Evolutionary conservation across 2,329 filamentous ascomycete species (phyloP).

Genomic region (Anthostomella pinea): DNA sequence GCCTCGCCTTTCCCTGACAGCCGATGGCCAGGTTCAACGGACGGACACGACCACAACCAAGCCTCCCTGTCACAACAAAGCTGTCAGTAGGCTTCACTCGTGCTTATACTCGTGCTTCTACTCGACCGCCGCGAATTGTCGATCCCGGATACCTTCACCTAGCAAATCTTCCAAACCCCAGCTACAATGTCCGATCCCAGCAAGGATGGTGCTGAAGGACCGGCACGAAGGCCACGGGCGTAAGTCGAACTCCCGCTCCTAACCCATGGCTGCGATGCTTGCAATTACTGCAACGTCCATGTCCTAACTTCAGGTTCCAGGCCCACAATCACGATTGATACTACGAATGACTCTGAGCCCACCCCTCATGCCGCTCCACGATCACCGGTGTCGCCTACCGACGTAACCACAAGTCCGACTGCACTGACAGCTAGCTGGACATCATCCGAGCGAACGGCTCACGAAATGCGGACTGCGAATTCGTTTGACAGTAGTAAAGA

Average conservation of each 20-base stretch:
- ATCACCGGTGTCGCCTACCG: constrained; percentile 27
- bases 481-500: constrained; percentile 63
- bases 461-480: constrained; percentile 51
- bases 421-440: constrained; percentile 27
- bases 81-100: constrained; percentile 10
- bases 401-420: constrained; percentile 31
- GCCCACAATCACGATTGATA: constrained; percentile 38
- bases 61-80: no score
- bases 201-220: constrained; percentile 20
- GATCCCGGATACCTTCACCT: no score
- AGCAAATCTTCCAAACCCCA: constrained; percentile 3
- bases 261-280: neutral
- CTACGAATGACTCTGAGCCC: constrained; percentile 29
- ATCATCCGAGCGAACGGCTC: constrained; percentile 23
- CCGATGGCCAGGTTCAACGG: constrained; percentile 13
- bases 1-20: no score
- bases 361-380: constrained; percentile 19
- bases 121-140: constrained; percentile 1
- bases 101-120: constrained; percentile 1
- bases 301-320: constrained; percentile 18
- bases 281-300: neutral
- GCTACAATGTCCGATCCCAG: constrained; percentile 22
- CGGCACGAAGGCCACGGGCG: constrained; percentile 25
- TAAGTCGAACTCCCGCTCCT: constrained; percentile 17
- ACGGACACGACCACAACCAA: constrained; percentile 6